Evolutionary conservation across 169 alveolate species (phyloP).

Genomic region (Plasmodium ovale): DNA sequence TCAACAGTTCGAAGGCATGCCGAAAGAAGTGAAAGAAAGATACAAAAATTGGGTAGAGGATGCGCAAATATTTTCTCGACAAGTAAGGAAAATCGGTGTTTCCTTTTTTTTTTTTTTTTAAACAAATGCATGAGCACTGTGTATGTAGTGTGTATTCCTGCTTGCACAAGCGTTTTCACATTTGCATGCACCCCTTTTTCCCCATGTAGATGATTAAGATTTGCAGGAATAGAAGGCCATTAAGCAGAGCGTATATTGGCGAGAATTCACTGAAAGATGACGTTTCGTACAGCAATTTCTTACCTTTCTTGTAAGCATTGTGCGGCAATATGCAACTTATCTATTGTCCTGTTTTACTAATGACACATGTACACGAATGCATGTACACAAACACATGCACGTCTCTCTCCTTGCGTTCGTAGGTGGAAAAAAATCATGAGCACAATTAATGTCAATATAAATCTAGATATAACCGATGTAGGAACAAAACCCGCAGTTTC

Average conservation of each 20-base stretch:
- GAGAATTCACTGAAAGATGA: conserved; percentile 30
- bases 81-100: conserved; percentile 14
- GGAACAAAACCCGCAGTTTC: too few relatives aligned
- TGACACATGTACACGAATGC: not conserved
- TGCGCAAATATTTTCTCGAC: conserved; percentile 68
- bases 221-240: conserved; percentile 53
- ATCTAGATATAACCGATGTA: conserved; percentile 54
- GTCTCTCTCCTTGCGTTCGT: not conserved
- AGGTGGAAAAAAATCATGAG: conserved; percentile 73
- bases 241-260: conserved; percentile 55
- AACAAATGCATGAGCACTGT: not conserved
- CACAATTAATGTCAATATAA: conserved; percentile 16
- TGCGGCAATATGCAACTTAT: not conserved
- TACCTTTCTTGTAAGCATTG: conserved; percentile 36
- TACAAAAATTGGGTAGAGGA: conserved; percentile 59
- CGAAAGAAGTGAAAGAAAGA: conserved; percentile 65
- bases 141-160: not conserved
- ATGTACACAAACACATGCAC: not conserved
- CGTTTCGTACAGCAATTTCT: conserved; percentile 43
- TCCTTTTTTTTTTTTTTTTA: not conserved
- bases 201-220: conserved; percentile 53
- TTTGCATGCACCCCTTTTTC: not conserved
- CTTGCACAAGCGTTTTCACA: not conserved
- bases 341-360: not conserved
- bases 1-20: conserved; percentile 65